These are phyloP conservation scores for Raphanus hybrid DNA, from an alignment of 441 rosid species.

Conservation along the genomic window DNA sequence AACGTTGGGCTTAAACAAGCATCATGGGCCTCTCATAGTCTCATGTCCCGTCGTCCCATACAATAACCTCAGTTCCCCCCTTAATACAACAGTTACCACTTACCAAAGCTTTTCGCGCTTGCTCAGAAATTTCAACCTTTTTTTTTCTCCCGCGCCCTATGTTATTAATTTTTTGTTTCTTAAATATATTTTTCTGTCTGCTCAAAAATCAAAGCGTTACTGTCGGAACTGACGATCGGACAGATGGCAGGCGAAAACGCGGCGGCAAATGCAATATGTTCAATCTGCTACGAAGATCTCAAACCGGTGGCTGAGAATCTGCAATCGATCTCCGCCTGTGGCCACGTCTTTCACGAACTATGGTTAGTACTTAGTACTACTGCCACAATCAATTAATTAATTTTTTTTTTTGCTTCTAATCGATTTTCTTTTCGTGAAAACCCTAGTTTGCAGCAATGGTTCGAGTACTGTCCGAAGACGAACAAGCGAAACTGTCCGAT, in stretches of 20 bases:
- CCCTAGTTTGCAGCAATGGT: constrained; percentile 91
- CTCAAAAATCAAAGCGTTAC: neutral
- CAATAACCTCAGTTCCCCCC: neutral
- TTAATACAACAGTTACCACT: too few relatives aligned
- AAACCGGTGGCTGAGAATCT: constrained; percentile 84
- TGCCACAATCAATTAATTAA: too few relatives aligned
- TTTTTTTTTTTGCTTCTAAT: neutral
- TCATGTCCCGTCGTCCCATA: neutral
- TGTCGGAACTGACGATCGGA: constrained; percentile 1
- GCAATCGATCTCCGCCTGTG: constrained; percentile 78
- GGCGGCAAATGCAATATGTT: constrained; percentile 66
- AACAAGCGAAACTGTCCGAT: constrained; percentile 87
- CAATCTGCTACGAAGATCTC: constrained; percentile 92
- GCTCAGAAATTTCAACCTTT: neutral
- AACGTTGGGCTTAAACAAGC: constrained; percentile 17
- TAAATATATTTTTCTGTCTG: neutral
- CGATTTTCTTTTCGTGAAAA: constrained; percentile 28
- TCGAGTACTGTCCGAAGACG: constrained; percentile 70
- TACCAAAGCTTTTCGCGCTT: constrained; percentile 22
- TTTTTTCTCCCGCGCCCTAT: constrained; percentile 16
- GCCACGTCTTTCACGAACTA: constrained; percentile 93
- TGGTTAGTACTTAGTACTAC: constrained; percentile 46
- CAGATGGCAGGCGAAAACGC: constrained; percentile 44
- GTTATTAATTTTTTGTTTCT: too few relatives aligned
- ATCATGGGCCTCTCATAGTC: neutral